Base-by-base conservation (phyloP, 1,284 basidiomycete species). In the Naganishia albida region DNA sequence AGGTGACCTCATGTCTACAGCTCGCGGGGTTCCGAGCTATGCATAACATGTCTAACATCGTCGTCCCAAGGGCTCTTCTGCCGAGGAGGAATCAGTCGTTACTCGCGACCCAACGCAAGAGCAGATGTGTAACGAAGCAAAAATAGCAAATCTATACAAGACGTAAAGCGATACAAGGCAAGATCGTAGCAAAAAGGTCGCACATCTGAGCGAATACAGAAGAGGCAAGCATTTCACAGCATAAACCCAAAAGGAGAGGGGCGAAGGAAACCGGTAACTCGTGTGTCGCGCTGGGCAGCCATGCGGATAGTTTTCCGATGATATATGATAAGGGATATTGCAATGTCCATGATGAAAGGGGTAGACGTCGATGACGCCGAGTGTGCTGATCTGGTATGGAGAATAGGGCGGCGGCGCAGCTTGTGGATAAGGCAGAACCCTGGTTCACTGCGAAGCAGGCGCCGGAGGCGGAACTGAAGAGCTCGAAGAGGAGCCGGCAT, bases 141-240 rank as follows among this genome's bases (percentile, higher is more conserved):
- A n/a, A 7, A 10, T 20, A 50, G 15, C n/a, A 50, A 48, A 40
- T 60, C 57, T 60, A 60, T 60, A 40, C 30, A 50, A 50, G 7
- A 15, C 54, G 20, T 26, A 34, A 10, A 26, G 38, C 20, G 34
- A 50, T 34, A 40, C 34, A 60, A 48, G 39, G 54, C 54, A 28
- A n/a, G 13, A 10, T 25, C 23, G 23, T 38, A 18, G 34, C 48
- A 10, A 34, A 34, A 34, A 34, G 34, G 34, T 34, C 6, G 10
- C 34, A 34, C 34, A 34, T 4, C 4, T 6, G 34, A 34, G 44
- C 20, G 13, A 28, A 26, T 39, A 48, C 25, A 23, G 46, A 60
- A 18, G 39, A 28, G 6, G 57, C 20, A 13, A 39, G 34, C 6
- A 26, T 13, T 20, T 10, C 25, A 40, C 34, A 50, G 44, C 44